phyloP scores from a whole-genome alignment of 78 protist species.

The Dictyostelium brefeldianum region DNA sequence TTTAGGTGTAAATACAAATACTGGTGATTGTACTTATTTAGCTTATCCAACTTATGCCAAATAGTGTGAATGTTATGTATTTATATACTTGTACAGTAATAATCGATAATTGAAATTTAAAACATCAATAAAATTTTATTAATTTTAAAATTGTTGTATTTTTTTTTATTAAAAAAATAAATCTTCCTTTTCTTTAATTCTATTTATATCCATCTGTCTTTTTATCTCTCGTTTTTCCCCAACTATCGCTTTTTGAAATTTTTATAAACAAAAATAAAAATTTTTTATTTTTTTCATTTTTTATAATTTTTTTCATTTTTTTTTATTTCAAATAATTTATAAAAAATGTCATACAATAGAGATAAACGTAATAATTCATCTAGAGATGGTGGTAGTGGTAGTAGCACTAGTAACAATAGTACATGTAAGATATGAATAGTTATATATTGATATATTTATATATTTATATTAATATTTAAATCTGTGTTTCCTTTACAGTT shows the following conservation, averaged over 20 bases:
- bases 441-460: not conserved
- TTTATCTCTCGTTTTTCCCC: too few relatives aligned
- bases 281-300: not conserved
- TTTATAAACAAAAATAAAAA: not conserved
- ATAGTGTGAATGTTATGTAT: too few relatives aligned
- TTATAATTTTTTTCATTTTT: slow-evolving; percentile 1
- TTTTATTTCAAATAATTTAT: not conserved
- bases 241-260: too few relatives aligned
- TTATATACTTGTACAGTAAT: too few relatives aligned
- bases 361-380: slow-evolving; percentile 9
- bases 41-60: slow-evolving; percentile 41
- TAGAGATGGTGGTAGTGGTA: not conserved
- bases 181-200: too few relatives aligned
- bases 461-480: not conserved
- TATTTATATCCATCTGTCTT: too few relatives aligned
- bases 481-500: not conserved
- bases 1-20: slow-evolving; percentile 19
- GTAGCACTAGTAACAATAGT: not conserved
- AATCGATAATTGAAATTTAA: too few relatives aligned
- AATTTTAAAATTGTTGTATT: too few relatives aligned
- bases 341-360: not conserved
- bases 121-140: too few relatives aligned
- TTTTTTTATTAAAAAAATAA: too few relatives aligned
- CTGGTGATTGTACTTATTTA: slow-evolving; percentile 37
- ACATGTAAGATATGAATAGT: not conserved